These are phyloP conservation scores for Camptophora hylomeconis DNA, from an alignment of 2,329 filamentous ascomycete species.

Conservation along the genomic window DNA sequence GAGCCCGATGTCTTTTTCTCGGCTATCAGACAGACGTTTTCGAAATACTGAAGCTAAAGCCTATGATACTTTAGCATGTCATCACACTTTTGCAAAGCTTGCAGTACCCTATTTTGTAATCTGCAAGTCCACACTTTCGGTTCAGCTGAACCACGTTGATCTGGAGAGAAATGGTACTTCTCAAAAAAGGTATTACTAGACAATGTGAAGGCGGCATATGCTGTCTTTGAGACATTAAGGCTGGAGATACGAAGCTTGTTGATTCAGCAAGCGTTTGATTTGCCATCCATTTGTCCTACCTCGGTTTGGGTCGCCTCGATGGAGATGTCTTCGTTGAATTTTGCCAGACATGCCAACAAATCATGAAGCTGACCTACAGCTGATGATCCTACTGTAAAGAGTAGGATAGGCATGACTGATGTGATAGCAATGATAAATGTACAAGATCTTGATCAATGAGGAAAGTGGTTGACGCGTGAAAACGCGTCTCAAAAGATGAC, in stretches of 20 bases:
- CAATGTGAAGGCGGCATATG: conserved; percentile 47
- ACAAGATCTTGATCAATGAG: no score
- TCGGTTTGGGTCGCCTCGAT: conserved; percentile 47
- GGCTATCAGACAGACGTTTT: conserved; percentile 38
- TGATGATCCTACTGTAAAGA: conserved; percentile 43
- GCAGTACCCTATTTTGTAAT: conserved; percentile 14
- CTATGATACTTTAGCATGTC: conserved; percentile 17
- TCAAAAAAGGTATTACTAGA: conserved; percentile 43
- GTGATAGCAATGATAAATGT: no score
- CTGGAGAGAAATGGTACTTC: conserved; percentile 38
- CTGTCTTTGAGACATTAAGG: conserved; percentile 50
- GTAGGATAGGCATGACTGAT: conserved; percentile 24
- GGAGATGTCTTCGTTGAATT: conserved; percentile 50
- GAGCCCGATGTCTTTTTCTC: conserved; percentile 45
- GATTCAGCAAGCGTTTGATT: conserved; percentile 1
- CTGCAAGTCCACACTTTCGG: conserved; percentile 15
- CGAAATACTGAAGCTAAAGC: conserved; percentile 51
- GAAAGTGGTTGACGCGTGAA: no score
- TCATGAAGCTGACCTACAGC: conserved; percentile 46
- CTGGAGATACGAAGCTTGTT: conserved; percentile 45
- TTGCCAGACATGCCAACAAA: conserved; percentile 45
- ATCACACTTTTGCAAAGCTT: not conserved
- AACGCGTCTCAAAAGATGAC: no score
- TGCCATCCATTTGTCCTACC: conserved; percentile 25
- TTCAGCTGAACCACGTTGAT: conserved; percentile 5